These are phyloP conservation scores for Fusarium papillatum DNA, from an alignment of 2,329 filamentous ascomycete genomes.

Conservation along the genomic window DNA sequence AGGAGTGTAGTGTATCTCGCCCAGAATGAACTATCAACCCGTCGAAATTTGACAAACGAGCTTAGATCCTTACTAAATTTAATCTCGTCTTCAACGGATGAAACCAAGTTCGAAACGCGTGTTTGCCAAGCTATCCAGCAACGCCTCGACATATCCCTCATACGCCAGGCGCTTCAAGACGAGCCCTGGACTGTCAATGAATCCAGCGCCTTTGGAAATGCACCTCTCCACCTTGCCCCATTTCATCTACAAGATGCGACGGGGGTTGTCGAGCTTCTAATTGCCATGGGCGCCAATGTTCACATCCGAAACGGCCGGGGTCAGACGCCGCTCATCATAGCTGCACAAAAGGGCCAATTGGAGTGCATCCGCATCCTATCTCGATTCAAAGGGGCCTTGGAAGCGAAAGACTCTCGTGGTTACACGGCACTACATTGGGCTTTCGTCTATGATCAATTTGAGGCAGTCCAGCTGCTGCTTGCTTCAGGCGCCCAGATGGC, in stretches of 20 bases:
- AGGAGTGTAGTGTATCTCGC: background rate
- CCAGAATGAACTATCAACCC: accelerated
- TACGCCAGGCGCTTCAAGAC: background rate
- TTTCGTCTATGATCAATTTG: background rate
- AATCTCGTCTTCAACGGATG: background rate
- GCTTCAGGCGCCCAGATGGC: slow-evolving; percentile 1
- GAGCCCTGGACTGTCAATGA: slow-evolving; percentile 6
- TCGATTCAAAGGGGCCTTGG: background rate
- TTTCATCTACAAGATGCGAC: accelerated
- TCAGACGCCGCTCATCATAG: background rate
- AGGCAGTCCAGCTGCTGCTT: slow-evolving; percentile 2
- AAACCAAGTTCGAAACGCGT: background rate
- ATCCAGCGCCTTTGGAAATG: background rate
- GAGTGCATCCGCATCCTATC: slow-evolving; percentile 5
- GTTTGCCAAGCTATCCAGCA: background rate
- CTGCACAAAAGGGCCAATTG: accelerated
- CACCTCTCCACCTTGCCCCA: background rate
- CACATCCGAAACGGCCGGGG: background rate
- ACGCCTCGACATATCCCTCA: too few relatives aligned
- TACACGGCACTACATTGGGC: slow-evolving; percentile 5
- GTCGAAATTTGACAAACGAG: background rate
- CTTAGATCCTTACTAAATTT: background rate
- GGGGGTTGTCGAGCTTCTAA: background rate
- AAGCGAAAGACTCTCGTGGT: background rate
- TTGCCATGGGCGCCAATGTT: slow-evolving; percentile 12